Evolutionary conservation across 306 rosid species (phyloP), one percentile per base, ranked within the genome.

Genomic region (Carpinus viminea): DNA sequence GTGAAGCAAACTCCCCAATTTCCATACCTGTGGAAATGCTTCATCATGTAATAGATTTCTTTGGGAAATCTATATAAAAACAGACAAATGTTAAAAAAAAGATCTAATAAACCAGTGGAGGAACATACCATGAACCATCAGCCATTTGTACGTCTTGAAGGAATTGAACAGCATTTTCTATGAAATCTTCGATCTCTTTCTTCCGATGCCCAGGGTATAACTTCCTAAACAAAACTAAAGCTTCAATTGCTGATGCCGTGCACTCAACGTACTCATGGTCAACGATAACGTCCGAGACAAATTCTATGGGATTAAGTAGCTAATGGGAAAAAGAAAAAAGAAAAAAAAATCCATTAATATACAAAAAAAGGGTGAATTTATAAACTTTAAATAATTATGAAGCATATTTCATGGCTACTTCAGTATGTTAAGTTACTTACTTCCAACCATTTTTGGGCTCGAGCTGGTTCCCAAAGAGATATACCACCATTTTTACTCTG

Each of bases 401-500:
- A 11, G n/a, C 48, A 73, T n/a, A 26, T 53, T 56, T 56, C 28
- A 24, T 24, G 60, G 20, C 21, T 2, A 36, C 11, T 57, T 45
- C 51, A 7, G 15, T 34, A 52, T 10, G 26, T 34, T 57, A 20
- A 77, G 3, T 28, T 52, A 20, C 88, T 82, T 79, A 91, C 96
- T 77, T 91, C 93, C 45, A 89, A 78, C 96, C 93, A 91, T 0
- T 86, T 83, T 77, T 81, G 85, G 26, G 78, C 91, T 52, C 85
- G 77, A 46, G 86, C 71, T n/a, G 89, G 92, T 73, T 92, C 94
- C 97, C 98, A 93, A 0, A 84, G 91, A 6, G 94, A n/a, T 31
- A 89, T 78, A 52, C 98, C 98, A 20, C 98, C 98, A 2, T 83
- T 91, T 74, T 88, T 78, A 86, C 98, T 86, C 94, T 93, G 56